Percentiles rank a stretch among this genome's conserved stretches.
These are phyloP conservation scores for Phytophthora sp. DNA, from an alignment of 352 stramenopile species.

Conservation along the genomic window DNA sequence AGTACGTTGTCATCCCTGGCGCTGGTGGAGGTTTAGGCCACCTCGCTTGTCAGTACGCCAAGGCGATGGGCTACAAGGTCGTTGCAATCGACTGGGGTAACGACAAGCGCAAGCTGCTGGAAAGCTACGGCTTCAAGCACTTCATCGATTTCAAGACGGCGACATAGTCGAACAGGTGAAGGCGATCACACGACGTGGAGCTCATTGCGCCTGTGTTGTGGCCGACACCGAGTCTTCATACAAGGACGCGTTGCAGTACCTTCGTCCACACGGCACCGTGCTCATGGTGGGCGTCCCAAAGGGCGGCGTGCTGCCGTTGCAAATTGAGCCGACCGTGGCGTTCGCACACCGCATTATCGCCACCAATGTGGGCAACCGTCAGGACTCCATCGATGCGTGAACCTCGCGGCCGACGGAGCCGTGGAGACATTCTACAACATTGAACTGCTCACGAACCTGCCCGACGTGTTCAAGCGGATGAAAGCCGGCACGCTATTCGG, in stretches of 20 bases:
- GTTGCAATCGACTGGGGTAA: conserved; percentile 69
- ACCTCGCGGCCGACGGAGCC: conserved; percentile 51
- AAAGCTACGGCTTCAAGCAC: conserved; percentile 61
- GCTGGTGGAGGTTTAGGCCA: conserved; percentile 77
- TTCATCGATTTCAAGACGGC: conserved; percentile 77
- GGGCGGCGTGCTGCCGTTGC: conserved; percentile 37
- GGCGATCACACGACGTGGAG: conserved; percentile 44
- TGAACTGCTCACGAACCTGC: conserved; percentile 42
- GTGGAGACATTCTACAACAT: conserved; percentile 53
- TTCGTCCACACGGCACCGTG: conserved; percentile 69
- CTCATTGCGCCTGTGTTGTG: conserved; percentile 75
- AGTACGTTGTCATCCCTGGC: conserved; percentile 66
- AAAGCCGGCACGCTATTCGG: conserved; percentile 41
- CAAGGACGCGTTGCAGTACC: conserved; percentile 52
- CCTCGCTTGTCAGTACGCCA: conserved; percentile 76
- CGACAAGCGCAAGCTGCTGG: conserved; percentile 64
- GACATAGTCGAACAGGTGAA: conserved; percentile 51
- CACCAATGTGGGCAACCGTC: conserved; percentile 58
- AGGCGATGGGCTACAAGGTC: conserved; percentile 65
- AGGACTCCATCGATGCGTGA: conserved; percentile 63
- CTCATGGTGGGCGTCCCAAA: conserved; percentile 73
- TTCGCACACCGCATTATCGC: conserved; percentile 55
- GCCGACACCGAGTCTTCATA: conserved; percentile 63
- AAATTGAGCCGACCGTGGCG: conserved; percentile 42
- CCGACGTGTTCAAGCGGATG: conserved; percentile 56